phyloP scores from a whole-genome alignment of 169 alveolate species.

The Plasmodium gallinaceum region DNA sequence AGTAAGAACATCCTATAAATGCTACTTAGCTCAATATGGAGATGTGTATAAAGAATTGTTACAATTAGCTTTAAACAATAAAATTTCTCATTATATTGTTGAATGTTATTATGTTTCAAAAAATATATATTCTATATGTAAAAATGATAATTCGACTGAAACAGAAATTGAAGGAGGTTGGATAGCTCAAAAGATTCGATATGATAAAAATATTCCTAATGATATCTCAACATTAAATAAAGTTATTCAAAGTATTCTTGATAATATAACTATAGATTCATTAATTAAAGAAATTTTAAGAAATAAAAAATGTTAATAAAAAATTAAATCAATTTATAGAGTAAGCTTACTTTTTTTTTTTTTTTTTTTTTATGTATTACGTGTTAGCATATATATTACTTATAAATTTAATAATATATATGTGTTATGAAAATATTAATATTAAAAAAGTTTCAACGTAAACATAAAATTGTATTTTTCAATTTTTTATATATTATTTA shows the following conservation, averaged over 20 bases:
- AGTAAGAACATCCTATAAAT: conserved; percentile 84
- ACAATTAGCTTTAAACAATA: conserved; percentile 80
- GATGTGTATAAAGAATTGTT: conserved; percentile 86
- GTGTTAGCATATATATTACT: too few relatives aligned
- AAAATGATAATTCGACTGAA: conserved; percentile 86
- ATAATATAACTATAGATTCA: conserved; percentile 87
- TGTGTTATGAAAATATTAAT: too few relatives aligned
- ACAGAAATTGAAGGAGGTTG: conserved; percentile 92
- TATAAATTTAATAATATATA: too few relatives aligned
- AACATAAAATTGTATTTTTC: too few relatives aligned
- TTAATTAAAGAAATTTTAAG: conserved; percentile 80
- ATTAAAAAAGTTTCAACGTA: too few relatives aligned
- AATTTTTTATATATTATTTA: too few relatives aligned
- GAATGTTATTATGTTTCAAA: conserved; percentile 59
- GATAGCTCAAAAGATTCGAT: conserved; percentile 92
- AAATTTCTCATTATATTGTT: conserved; percentile 73
- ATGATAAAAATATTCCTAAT: conserved; percentile 89
- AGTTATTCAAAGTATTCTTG: conserved; percentile 88
- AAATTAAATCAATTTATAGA: neutral
- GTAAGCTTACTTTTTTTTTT: too few relatives aligned
- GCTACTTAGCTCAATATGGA: conserved; percentile 90
- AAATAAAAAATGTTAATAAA: neutral
- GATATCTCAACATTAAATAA: conserved; percentile 84
- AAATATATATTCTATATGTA: conserved; percentile 77
- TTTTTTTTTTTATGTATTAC: too few relatives aligned